A percentile compares a stretch with the other conserved stretches of the same genome.
These are phyloP conservation scores for Mucuna pruriens DNA, from an alignment of 306 rosid species.

Conservation along the genomic window DNA sequence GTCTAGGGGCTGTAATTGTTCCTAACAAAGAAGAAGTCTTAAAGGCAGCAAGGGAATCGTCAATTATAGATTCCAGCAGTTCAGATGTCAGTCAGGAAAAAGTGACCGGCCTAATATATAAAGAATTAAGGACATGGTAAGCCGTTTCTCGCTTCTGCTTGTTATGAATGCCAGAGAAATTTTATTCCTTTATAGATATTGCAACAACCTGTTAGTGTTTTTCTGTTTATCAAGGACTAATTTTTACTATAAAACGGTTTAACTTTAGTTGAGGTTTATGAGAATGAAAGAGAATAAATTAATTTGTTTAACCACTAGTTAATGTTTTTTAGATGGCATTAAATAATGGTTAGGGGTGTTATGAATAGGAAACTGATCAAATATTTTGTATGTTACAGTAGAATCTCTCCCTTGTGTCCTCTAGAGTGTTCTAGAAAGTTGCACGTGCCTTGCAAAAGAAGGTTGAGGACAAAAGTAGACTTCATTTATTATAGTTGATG, in stretches of 20 bases:
- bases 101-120: slow-evolving; percentile 56
- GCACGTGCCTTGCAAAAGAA: not conserved
- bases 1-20: slow-evolving; percentile 90
- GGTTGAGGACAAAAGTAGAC: not conserved
- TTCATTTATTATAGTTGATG: not conserved
- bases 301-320: slow-evolving; percentile 2
- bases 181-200: not conserved
- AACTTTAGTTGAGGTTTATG: slow-evolving; percentile 14
- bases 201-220: not conserved
- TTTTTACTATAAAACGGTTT: not conserved
- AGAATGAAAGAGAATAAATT: slow-evolving; percentile 21
- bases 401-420: not conserved
- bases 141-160: slow-evolving; percentile 19
- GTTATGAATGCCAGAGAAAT: slow-evolving; percentile 1
- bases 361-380: slow-evolving; percentile 12
- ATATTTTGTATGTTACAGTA: slow-evolving; percentile 13
- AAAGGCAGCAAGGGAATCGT: slow-evolving; percentile 59
- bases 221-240: not conserved
- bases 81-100: slow-evolving; percentile 66
- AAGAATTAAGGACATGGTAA: slow-evolving; percentile 74
- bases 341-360: not conserved
- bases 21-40: slow-evolving; percentile 86
- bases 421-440: not conserved
- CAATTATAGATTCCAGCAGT: slow-evolving; percentile 51
- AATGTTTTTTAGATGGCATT: not conserved